Evolutionary conservation across 1,284 basidiomycete species (phyloP).

Genomic region (Leccinum subrobustum): DNA sequence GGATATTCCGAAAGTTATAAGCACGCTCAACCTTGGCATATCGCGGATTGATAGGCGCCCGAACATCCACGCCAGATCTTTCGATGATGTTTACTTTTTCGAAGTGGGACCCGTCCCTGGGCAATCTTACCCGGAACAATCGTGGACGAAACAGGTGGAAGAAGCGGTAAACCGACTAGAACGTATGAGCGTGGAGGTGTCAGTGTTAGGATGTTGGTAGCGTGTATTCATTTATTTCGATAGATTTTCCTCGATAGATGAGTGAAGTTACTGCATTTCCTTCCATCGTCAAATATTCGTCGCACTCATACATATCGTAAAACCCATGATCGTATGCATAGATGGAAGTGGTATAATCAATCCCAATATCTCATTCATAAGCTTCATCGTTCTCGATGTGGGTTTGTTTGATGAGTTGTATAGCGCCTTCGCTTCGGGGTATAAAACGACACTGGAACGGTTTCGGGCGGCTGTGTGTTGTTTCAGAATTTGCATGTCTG

Average conservation of each 20-base stretch:
- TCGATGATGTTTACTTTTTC: conserved; percentile 60
- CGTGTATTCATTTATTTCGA: neutral
- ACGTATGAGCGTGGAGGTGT: conserved; percentile 19
- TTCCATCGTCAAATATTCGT: neutral
- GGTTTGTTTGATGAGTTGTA: conserved; percentile 18
- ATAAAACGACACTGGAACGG: conserved; percentile 43
- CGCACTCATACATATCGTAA: neutral
- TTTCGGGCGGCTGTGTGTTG: conserved; percentile 40
- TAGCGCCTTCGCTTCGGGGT: conserved; percentile 38
- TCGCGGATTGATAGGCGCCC: conserved; percentile 68
- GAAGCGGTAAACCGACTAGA: conserved; percentile 18
- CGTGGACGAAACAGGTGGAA: conserved; percentile 24
- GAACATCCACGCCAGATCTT: conserved; percentile 43
- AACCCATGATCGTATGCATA: neutral
- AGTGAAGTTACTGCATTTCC: neutral
- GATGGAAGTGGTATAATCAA: neutral
- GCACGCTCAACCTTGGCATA: conserved; percentile 25
- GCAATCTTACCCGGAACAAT: conserved; percentile 7
- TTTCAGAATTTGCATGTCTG: conserved; percentile 8
- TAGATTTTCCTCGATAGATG: neutral
- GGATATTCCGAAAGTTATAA: conserved; percentile 20
- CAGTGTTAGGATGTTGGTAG: conserved; percentile 47
- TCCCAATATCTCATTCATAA: neutral
- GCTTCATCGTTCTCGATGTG: neutral
- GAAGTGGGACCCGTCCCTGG: conserved; percentile 39